These are phyloP conservation scores for Sporothrix brasiliensis DNA, from an alignment of 2,329 filamentous ascomycete species.

Conservation along the genomic window DNA sequence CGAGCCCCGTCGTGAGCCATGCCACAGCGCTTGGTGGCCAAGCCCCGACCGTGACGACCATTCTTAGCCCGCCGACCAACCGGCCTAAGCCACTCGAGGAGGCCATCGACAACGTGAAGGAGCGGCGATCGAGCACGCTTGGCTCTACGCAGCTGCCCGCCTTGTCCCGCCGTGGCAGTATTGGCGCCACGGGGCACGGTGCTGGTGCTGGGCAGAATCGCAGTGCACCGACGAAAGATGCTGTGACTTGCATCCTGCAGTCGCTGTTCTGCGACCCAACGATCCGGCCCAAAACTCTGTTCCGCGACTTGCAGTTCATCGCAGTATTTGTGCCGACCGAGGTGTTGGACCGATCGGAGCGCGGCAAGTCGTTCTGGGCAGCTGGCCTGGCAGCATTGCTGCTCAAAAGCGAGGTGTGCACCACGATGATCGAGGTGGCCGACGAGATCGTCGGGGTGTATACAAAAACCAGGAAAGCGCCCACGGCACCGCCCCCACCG, in stretches of 20 bases:
- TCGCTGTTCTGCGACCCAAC: conserved; percentile 67
- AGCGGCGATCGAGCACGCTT: conserved; percentile 64
- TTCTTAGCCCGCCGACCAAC: neutral
- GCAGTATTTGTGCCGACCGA: conserved; percentile 65
- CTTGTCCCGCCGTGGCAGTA: conserved; percentile 38
- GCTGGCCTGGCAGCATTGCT: conserved; percentile 84
- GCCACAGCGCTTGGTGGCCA: conserved; percentile 15
- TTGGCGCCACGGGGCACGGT: conserved; percentile 51
- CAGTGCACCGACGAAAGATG: conserved; percentile 60
- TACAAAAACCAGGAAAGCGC: conserved; percentile 52
- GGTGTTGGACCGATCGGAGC: conserved; percentile 63
- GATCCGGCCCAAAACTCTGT: conserved; percentile 76
- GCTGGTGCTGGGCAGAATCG: conserved; percentile 36
- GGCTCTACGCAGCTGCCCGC: conserved; percentile 38
- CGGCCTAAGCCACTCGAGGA: conserved; percentile 61
- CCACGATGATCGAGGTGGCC: conserved; percentile 70
- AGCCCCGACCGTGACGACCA: neutral
- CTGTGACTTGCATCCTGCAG: conserved; percentile 67
- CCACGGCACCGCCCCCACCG: conserved; percentile 32
- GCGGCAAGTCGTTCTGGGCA: conserved; percentile 84
- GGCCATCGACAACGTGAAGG: conserved; percentile 69
- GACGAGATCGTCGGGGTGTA: conserved; percentile 62
- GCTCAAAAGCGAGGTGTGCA: conserved; percentile 84
- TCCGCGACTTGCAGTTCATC: conserved; percentile 78
- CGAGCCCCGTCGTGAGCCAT: conserved; percentile 28